A percentile compares a stretch with the other conserved stretches of the same genome.
Conservation (phyloP, 768 basidiomycete genomes). For the Leccinum longicurvipes region DNA sequence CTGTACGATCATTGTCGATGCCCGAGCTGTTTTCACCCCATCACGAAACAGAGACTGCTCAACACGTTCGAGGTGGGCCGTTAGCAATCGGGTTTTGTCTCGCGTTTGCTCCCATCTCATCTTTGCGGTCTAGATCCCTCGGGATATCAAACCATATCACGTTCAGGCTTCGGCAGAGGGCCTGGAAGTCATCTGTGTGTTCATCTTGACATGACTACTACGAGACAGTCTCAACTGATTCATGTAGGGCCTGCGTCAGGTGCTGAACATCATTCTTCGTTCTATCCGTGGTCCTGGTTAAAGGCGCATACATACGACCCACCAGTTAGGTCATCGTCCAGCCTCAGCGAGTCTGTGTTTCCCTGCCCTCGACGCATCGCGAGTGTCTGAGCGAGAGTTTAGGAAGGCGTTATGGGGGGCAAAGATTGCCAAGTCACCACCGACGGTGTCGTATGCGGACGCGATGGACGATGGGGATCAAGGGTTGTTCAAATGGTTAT, state of each 20-base stretch:
- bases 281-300: slow-evolving; percentile 89
- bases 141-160: slow-evolving; percentile 60
- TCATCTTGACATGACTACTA: not conserved
- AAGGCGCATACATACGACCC: slow-evolving; percentile 79
- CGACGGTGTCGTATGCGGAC: slow-evolving; percentile 68
- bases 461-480: slow-evolving; percentile 62
- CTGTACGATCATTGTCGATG: slow-evolving; percentile 92
- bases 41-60: slow-evolving; percentile 87
- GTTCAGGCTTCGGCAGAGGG: slow-evolving; percentile 59
- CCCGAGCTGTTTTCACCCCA: slow-evolving; percentile 76
- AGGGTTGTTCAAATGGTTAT: slow-evolving; percentile 79
- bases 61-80: slow-evolving; percentile 73
- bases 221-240: not conserved
- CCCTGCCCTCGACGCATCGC: not conserved
- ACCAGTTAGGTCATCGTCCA: slow-evolving; percentile 29
- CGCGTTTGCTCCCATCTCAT: not conserved
- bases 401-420: slow-evolving; percentile 81
- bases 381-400: not conserved
- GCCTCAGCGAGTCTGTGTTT: slow-evolving; percentile 43
- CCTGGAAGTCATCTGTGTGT: slow-evolving; percentile 72
- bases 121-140: slow-evolving; percentile 58
- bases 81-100: not conserved
- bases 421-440: slow-evolving; percentile 70
- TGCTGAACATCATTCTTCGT: slow-evolving; percentile 63
- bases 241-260: slow-evolving; percentile 21